Conservation (phyloP, 1,139 yeast species). For the Geotrichum siamense region DNA sequence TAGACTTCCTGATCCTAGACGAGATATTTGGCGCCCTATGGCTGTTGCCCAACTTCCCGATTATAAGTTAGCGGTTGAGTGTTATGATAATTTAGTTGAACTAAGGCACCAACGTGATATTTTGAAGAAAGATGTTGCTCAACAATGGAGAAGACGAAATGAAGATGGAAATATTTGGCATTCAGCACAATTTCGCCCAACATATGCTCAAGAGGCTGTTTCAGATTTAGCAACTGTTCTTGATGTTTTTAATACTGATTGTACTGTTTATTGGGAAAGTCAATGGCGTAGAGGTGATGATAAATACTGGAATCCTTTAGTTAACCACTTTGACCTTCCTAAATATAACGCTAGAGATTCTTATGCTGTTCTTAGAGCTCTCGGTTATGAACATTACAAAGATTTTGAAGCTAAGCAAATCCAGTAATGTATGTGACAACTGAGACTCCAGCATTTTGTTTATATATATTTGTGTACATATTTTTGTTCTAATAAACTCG, state of each 20-base stretch:
- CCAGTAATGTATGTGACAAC: no score
- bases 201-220: conserved; percentile 85
- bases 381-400: conserved; percentile 17
- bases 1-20: conserved; percentile 64
- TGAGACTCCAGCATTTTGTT: no score
- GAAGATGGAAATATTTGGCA: conserved; percentile 75
- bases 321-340: conserved; percentile 54
- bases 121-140: conserved; percentile 51
- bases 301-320: conserved; percentile 48
- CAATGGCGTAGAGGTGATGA: conserved; percentile 81
- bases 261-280: conserved; percentile 70
- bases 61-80: conserved; percentile 62
- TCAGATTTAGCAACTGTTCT: conserved; percentile 73
- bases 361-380: conserved; percentile 10
- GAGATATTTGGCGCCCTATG: conserved; percentile 88
- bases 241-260: conserved; percentile 46
- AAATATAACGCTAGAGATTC: conserved; percentile 52
- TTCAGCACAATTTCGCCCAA: conserved; percentile 81
- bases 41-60: conserved; percentile 68
- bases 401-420: conserved; percentile 13
- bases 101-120: conserved; percentile 68
- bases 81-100: conserved; percentile 67
- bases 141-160: conserved; percentile 62
- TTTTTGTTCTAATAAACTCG: background rate
- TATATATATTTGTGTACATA: background rate